Base-by-base conservation (phyloP, 495 filamentous ascomycete species). In the Endocarpon pusillum region DNA sequence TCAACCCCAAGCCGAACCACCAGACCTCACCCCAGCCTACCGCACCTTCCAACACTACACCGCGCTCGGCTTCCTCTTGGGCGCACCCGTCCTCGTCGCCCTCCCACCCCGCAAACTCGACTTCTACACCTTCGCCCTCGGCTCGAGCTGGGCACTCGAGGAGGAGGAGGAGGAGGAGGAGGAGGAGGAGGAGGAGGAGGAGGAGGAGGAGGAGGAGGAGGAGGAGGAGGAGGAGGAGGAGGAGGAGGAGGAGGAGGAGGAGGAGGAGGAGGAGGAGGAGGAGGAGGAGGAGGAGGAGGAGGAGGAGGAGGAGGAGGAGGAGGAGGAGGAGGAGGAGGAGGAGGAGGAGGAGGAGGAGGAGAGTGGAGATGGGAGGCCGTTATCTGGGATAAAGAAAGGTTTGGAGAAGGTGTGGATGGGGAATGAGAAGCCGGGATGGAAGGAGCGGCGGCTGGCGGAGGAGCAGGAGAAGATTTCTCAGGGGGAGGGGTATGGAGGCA, bases 71-170 rank as follows among this genome's bases (percentile, higher is more conserved):
- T 66, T 77, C 45, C 59, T 87, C 34, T 42, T 92, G 36, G 60
- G 69, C 19, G 71, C 73, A 23, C 82, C 86, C 1, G 44, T 79
- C 33, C 69, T 83, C 22, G 66, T 79, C 33, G 55, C 71, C 37
- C 64, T 93, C 10, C 87, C 87, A 3, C 81, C 83, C 0, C 78
- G 85, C 27, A 83, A 81, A 49, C 57, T 92, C 28, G 81, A 67
- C 50, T 51, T 59, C 35, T 51, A 64, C 26, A 62, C 78, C 37
- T 58, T 81, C 41, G 64, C 73, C 12, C 66, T 81, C 31, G 44
- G 19, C 43, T 37, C 1, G 52, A 53, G 9, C 48, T 73, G 9
- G 66, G 71, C n/a, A 71, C 64, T 24, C 61, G 70, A 34, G 52
- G 51, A 19, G 16, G 52, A 54, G 40, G 61, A 57, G 31, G 25